phyloP scores from a whole-genome alignment of 352 stramenopile genomes.

The Globisporangium splendens region DNA sequence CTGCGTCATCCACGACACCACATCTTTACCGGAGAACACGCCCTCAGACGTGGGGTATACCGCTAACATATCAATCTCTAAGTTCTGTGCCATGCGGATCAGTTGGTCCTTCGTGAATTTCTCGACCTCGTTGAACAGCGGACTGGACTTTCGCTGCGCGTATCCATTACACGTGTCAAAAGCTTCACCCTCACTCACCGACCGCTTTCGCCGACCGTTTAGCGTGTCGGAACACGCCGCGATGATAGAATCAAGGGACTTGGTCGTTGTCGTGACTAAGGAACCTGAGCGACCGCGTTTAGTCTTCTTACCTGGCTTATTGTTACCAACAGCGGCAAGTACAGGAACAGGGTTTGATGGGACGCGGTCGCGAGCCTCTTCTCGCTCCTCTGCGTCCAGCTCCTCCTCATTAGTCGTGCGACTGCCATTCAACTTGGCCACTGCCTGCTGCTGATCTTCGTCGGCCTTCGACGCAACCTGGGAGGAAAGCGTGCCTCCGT shows the following conservation, averaged over 20 bases:
- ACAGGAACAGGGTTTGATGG: constrained; percentile 42
- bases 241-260: constrained; percentile 72
- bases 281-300: constrained; percentile 51
- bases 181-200: constrained; percentile 53
- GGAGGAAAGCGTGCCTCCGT: constrained; percentile 20
- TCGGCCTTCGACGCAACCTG: constrained; percentile 16
- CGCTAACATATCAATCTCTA: constrained; percentile 55
- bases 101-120: constrained; percentile 78
- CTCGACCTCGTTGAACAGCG: constrained; percentile 59
- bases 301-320: constrained; percentile 26
- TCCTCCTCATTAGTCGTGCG: constrained; percentile 25
- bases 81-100: constrained; percentile 71
- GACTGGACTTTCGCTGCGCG: constrained; percentile 20
- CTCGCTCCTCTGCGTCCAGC: constrained; percentile 24
- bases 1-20: constrained; percentile 71
- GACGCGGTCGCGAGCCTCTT: constrained; percentile 55
- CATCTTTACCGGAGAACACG: constrained; percentile 59
- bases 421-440: constrained; percentile 16
- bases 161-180: constrained; percentile 13
- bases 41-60: constrained; percentile 32
- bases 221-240: constrained; percentile 50
- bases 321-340: constrained; percentile 21
- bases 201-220: constrained; percentile 41
- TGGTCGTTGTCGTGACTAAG: constrained; percentile 54
- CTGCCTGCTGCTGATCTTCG: constrained; percentile 19